A percentile compares a stretch with the other conserved stretches of the same genome.
phyloP scores from a whole-genome alignment of 805 yeast species.

The Candida ovalis region DNA sequence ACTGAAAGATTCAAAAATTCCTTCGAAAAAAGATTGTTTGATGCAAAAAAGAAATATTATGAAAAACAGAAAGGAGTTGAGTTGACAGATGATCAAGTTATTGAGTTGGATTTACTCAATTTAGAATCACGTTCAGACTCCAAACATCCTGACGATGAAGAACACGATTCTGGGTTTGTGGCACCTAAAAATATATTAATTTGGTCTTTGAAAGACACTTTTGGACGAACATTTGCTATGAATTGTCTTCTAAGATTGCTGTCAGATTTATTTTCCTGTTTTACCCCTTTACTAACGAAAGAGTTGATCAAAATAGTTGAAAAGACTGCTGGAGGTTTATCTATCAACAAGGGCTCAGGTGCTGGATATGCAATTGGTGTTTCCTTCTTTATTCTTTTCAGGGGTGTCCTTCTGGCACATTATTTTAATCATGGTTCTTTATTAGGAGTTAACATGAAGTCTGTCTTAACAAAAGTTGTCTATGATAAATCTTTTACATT shows the following conservation, averaged over 20 bases:
- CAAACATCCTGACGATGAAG: too few relatives aligned
- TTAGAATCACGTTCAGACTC: too few relatives aligned
- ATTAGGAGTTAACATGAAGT: slow-evolving; percentile 65
- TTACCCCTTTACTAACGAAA: slow-evolving; percentile 63
- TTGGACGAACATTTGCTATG: slow-evolving; percentile 39
- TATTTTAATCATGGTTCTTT: slow-evolving; percentile 55
- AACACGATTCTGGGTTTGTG: neutral
- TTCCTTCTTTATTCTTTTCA: slow-evolving; percentile 46
- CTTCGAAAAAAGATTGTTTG: slow-evolving; percentile 29
- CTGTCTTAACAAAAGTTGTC: slow-evolving; percentile 63
- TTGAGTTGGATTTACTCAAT: neutral
- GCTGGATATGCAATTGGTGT: slow-evolving; percentile 74
- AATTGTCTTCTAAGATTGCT: slow-evolving; percentile 38
- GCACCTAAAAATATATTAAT: slow-evolving; percentile 28
- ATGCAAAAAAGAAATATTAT: slow-evolving; percentile 3
- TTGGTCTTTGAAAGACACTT: slow-evolving; percentile 39
- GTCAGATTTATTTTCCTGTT: slow-evolving; percentile 44
- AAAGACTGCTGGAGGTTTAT: slow-evolving; percentile 38
- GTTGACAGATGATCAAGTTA: neutral
- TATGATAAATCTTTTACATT: slow-evolving; percentile 61
- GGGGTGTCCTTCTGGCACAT: slow-evolving; percentile 51
- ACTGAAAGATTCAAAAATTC: slow-evolving; percentile 32
- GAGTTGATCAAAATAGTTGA: slow-evolving; percentile 60
- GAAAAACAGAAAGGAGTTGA: neutral
- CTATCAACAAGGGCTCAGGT: slow-evolving; percentile 50